A percentile compares a stretch with the other conserved stretches of the same genome.
These are phyloP conservation scores for Acarospora socialis DNA, from an alignment of 2,329 filamentous ascomycete genomes.

Conservation along the genomic window DNA sequence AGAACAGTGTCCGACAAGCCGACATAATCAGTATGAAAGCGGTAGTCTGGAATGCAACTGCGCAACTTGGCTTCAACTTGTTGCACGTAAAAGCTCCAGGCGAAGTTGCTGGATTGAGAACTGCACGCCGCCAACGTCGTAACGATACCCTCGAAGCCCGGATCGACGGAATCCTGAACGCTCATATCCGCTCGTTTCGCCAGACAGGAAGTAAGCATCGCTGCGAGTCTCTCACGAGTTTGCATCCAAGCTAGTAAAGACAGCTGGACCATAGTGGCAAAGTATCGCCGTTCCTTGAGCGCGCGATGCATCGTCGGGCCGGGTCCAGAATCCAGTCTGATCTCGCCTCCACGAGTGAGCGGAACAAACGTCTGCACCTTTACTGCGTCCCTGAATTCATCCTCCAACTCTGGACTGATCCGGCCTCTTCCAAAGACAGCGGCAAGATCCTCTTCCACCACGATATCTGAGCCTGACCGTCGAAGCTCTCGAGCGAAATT, in stretches of 20 bases:
- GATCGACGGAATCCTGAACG: slow-evolving; percentile 1
- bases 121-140: slow-evolving; percentile 3
- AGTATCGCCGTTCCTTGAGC: slow-evolving; percentile 1
- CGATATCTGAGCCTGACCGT: slow-evolving; percentile 4
- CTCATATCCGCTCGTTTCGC: background rate
- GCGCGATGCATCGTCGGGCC: slow-evolving; percentile 3
- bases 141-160: slow-evolving; percentile 2
- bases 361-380: slow-evolving; percentile 4
- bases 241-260: slow-evolving; percentile 7
- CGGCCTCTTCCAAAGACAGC: slow-evolving; percentile 5
- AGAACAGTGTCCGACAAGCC: background rate
- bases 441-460: slow-evolving; percentile 6
- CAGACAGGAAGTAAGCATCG: background rate
- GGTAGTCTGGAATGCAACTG: background rate
- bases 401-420: slow-evolving; percentile 1
- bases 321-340: slow-evolving; percentile 1
- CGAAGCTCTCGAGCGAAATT: slow-evolving; percentile 2
- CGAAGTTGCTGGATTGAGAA: slow-evolving; percentile 4
- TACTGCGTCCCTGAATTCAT: slow-evolving; percentile 1
- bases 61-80: background rate
- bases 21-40: background rate
- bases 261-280: slow-evolving; percentile 3
- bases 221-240: background rate
- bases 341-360: background rate
- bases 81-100: background rate